Evolutionary conservation across 148 eudicot genomes (phyloP).

Genomic region (Rhododendron molle): DNA sequence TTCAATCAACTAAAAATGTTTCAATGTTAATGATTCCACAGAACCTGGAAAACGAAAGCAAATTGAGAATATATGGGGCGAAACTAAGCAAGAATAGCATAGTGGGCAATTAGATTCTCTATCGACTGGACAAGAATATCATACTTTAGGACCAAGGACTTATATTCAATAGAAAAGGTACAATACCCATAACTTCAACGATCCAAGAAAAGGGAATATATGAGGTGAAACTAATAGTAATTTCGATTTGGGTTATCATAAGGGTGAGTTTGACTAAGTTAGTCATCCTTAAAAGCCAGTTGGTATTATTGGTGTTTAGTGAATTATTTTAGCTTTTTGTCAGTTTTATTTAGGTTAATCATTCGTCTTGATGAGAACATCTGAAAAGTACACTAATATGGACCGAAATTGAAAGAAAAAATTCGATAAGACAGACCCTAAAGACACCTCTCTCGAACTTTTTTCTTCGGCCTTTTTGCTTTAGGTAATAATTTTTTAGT

Average conservation of each 20-base stretch:
- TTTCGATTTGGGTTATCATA: background rate
- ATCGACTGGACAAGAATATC: background rate
- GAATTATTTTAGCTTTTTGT: background rate
- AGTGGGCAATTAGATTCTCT: background rate
- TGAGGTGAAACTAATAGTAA: background rate
- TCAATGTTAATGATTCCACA: background rate
- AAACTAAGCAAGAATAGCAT: background rate
- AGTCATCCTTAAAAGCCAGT: background rate
- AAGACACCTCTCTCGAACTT: background rate
- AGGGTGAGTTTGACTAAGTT: background rate
- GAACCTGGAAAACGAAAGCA: background rate
- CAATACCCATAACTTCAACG: background rate
- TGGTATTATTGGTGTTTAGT: background rate
- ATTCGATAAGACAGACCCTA: background rate
- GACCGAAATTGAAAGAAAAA: background rate
- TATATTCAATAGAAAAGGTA: background rate
- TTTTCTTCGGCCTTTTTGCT: background rate
- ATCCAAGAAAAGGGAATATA: background rate
- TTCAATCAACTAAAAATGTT: background rate
- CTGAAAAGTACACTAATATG: background rate
- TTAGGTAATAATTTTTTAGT: background rate
- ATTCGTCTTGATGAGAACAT: background rate
- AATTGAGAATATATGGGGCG: background rate
- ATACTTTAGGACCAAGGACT: background rate
- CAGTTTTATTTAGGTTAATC: background rate